These are phyloP conservation scores for Trichoderma sp. DNA, from an alignment of 2,329 filamentous ascomycete genomes.

Conservation along the genomic window DNA sequence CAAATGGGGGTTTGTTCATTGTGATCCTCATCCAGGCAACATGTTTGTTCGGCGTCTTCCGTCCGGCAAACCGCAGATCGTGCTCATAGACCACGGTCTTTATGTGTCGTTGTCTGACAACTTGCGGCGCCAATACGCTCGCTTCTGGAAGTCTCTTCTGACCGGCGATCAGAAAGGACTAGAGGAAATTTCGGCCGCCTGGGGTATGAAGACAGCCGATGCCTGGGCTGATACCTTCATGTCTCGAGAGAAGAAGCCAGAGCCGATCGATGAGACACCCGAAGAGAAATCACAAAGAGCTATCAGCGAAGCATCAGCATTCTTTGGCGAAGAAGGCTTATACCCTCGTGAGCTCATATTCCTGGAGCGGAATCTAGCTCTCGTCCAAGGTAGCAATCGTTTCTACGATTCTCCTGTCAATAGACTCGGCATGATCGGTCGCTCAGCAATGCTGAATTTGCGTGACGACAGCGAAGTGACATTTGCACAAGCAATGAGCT, in stretches of 20 bases:
- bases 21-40: conserved; percentile 17
- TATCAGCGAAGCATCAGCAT: neutral
- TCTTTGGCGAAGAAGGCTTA: conserved; percentile 9
- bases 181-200: conserved; percentile 4
- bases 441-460: conserved; percentile 14
- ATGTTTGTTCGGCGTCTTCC: conserved; percentile 17
- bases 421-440: conserved; percentile 16
- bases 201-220: conserved; percentile 16
- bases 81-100: conserved; percentile 16
- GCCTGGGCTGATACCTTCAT: conserved; percentile 15
- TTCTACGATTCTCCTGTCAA: conserved; percentile 17
- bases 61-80: conserved; percentile 6
- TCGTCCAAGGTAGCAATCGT: conserved; percentile 15
- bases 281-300: conserved; percentile 1
- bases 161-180: conserved; percentile 7
- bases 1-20: conserved; percentile 19
- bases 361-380: conserved; percentile 8
- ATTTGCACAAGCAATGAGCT: neutral
- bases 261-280: neutral
- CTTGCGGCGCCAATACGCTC: conserved; percentile 12
- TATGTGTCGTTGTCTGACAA: conserved; percentile 3
- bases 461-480: neutral
- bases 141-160: conserved; percentile 12
- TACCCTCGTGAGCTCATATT: conserved; percentile 16
- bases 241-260: conserved; percentile 15